Evolutionary conservation across 2,329 filamentous ascomycete genomes (phyloP).

Genomic region (Ceratocystis diversiconidia): DNA sequence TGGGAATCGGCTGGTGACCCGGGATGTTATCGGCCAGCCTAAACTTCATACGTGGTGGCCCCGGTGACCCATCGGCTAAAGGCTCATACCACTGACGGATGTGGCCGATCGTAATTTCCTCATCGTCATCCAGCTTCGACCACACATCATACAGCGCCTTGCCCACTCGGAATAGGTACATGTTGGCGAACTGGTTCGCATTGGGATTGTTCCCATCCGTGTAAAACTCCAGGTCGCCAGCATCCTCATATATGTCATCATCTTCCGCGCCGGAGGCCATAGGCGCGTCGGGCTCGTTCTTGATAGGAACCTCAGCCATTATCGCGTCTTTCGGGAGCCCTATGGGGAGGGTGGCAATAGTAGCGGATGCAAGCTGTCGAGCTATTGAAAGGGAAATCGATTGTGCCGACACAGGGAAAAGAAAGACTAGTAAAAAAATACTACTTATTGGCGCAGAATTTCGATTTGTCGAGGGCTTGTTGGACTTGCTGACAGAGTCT

Average conservation of each 20-base stretch:
- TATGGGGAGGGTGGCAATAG: no score
- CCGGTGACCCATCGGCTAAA: slow-evolving; percentile 24
- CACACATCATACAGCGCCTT: slow-evolving; percentile 71
- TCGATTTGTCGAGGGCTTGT: no score
- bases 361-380: not conserved
- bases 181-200: slow-evolving; percentile 24
- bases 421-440: not conserved
- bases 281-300: slow-evolving; percentile 35
- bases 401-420: not conserved
- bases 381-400: not conserved
- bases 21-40: slow-evolving; percentile 50
- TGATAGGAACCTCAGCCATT: slow-evolving; percentile 26
- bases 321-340: not conserved
- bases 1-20: slow-evolving; percentile 62
- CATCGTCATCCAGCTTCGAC: slow-evolving; percentile 58
- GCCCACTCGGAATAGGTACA: slow-evolving; percentile 66
- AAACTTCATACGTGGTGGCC: slow-evolving; percentile 41
- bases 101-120: slow-evolving; percentile 68
- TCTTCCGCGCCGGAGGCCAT: slow-evolving; percentile 32
- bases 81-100: slow-evolving; percentile 45
- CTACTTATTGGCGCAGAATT: not conserved
- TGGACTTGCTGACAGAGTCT: not conserved
- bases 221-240: slow-evolving; percentile 44
- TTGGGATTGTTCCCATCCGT: slow-evolving; percentile 28
- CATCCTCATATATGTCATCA: slow-evolving; percentile 53